Evolutionary conservation across 495 filamentous ascomycete species (phyloP).

Genomic region (Pseudomonodictys pantanalensis): DNA sequence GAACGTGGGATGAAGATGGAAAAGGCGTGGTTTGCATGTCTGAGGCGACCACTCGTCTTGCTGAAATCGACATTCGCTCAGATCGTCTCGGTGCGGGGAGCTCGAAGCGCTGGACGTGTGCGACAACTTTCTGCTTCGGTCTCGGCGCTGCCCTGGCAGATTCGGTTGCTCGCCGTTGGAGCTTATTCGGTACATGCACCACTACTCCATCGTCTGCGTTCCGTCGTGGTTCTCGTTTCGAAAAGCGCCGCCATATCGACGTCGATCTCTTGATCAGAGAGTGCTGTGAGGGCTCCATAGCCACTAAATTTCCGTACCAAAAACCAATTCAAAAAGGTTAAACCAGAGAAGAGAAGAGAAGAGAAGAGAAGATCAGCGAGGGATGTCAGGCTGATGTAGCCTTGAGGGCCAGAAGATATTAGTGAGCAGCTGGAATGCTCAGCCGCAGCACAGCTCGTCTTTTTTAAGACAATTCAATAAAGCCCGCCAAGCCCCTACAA

Average conservation of each 20-base stretch:
- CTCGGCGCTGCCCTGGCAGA: not conserved
- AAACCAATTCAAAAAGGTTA: not conserved
- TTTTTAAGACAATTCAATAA: slow-evolving; percentile 17
- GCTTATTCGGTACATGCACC: not conserved
- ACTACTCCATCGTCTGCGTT: not conserved
- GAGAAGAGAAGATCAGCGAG: not conserved
- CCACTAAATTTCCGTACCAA: not conserved
- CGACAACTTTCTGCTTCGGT: not conserved
- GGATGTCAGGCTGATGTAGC: too few relatives aligned
- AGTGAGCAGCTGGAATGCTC: slow-evolving; percentile 7
- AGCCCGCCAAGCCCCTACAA: slow-evolving; percentile 4
- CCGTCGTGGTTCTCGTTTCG: slow-evolving; percentile 1
- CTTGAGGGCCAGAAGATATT: not conserved
- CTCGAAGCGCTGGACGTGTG: slow-evolving; percentile 1
- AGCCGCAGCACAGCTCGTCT: slow-evolving; percentile 11
- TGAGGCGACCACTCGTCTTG: slow-evolving; percentile 4
- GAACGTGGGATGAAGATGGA: not conserved
- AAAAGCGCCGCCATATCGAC: slow-evolving; percentile 17
- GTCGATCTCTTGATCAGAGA: slow-evolving; percentile 1
- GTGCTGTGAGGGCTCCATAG: not conserved
- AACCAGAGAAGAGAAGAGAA: not conserved
- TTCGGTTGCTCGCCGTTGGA: slow-evolving; percentile 1
- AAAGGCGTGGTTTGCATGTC: slow-evolving; percentile 17
- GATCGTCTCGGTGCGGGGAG: not conserved
- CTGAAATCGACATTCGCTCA: not conserved